Base-by-base conservation (phyloP, 2,329 filamentous ascomycete genomes). In the Cladophialophora carrionii region DNA sequence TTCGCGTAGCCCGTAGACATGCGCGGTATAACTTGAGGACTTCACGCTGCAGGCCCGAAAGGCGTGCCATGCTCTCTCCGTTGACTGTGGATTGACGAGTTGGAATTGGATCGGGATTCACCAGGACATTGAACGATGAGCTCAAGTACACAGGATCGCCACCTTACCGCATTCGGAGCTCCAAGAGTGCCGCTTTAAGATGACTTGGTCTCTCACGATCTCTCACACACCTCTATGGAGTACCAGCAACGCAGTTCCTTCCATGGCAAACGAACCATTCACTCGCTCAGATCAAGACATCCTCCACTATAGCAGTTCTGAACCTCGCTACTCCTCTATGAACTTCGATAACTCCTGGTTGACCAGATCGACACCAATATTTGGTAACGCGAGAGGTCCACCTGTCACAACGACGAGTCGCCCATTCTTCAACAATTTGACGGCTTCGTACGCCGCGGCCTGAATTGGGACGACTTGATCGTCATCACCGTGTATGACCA, bases 1-100 rank as follows among this genome's bases (percentile, higher is more conserved):
- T 88, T 66, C 89, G 86, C 65, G 89, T 88, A 73, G 90, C 91
- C 65, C 93, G 87, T 29, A 99, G 81, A 73, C 94, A 98, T 74
- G 87, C 86, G 64, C 94, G 88, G 76, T 98, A 99, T 14, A 99
- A 85, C 37, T 87, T 83, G 58, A 98, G 78, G 3, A 97, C 94
- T 73, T 96, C 92, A 73, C 86, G 89, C 76, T 98, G 94, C n/a
- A 98, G 82, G 41, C 95, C 95, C 7, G 93, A 96, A 29, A 93
- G 81, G 72, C 87, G 84, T 54, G 52, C 52, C 80, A 69, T 68
- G 80, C 80, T 59, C n/a, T 56, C 10, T 9, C 34, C 9, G 9
- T 52, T 31, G 12, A n/a, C 6, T 52, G 32, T 10, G 20, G 17
- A 32, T 29, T 29, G 20, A 51, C 24, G 48, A 51, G 4, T 7